Evolutionary conservation across 2,329 filamentous ascomycete genomes (phyloP).

Genomic region (Aspergillus amoenus): DNA sequence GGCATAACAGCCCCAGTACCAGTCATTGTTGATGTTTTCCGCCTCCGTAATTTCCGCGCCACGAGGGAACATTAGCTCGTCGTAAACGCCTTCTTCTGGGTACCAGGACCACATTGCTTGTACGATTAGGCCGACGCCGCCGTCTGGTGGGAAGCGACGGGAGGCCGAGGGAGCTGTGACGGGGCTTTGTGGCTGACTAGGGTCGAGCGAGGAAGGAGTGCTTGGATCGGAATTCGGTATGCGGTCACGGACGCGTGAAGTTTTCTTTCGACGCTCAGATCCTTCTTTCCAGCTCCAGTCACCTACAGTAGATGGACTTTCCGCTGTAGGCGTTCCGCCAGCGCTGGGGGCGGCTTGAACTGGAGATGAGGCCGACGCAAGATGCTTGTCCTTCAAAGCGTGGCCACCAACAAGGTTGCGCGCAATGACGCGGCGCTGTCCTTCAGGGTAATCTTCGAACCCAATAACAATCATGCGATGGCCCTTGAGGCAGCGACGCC

Average conservation of each 20-base stretch:
- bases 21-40: slow-evolving; percentile 86
- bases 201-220: slow-evolving; percentile 15
- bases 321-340: slow-evolving; percentile 19
- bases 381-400: slow-evolving; percentile 62
- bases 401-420: slow-evolving; percentile 76
- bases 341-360: slow-evolving; percentile 20
- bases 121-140: slow-evolving; percentile 65
- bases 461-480: slow-evolving; percentile 83
- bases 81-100: slow-evolving; percentile 55
- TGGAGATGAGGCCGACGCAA: slow-evolving; percentile 19
- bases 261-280: slow-evolving; percentile 37
- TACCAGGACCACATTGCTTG: slow-evolving; percentile 76
- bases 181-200: neutral
- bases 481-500: slow-evolving; percentile 76
- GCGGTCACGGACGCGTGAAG: slow-evolving; percentile 28
- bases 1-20: slow-evolving; percentile 85
- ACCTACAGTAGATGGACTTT: slow-evolving; percentile 25
- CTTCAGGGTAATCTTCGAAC: slow-evolving; percentile 68
- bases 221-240: slow-evolving; percentile 20
- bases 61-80: slow-evolving; percentile 82
- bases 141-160: slow-evolving; percentile 67
- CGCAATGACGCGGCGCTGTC: slow-evolving; percentile 66
- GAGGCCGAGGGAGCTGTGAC: slow-evolving; percentile 9
- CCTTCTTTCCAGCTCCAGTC: slow-evolving; percentile 47
- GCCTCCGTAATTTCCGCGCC: slow-evolving; percentile 80